Percentiles rank a stretch among this genome's conserved stretches.
Conservation (phyloP, 2,329 filamentous ascomycete species). For the Colletotrichum graminicola region DNA sequence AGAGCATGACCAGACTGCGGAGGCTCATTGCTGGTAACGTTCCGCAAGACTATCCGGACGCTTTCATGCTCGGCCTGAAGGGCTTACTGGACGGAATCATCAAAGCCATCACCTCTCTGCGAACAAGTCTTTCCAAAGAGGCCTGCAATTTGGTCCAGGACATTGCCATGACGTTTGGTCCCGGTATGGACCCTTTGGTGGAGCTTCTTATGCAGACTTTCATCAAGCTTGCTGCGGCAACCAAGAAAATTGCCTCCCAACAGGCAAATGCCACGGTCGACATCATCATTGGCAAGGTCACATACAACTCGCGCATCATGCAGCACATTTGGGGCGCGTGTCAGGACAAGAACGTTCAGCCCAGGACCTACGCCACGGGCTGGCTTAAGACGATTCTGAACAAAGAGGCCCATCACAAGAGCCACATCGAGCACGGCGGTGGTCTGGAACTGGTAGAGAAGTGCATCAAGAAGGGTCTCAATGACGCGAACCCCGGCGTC, state of each 20-base stretch:
- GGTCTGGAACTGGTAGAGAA: conserved; percentile 88
- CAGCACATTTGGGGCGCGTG: conserved; percentile 86
- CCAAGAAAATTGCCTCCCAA: conserved; percentile 93
- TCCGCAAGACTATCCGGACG: conserved; percentile 78
- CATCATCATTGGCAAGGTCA: conserved; percentile 80
- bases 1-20: conserved; percentile 81
- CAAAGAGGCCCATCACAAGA: conserved; percentile 83
- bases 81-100: conserved; percentile 86
- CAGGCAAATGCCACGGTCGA: conserved; percentile 86
- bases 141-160: conserved; percentile 89
- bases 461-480: conserved; percentile 88
- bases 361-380: conserved; percentile 80
- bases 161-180: conserved; percentile 79
- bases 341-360: conserved; percentile 94
- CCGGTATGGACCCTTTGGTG: conserved; percentile 87
- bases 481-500: conserved; percentile 89
- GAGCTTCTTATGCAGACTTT: conserved; percentile 91
- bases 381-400: conserved; percentile 89
- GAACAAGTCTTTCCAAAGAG: conserved; percentile 91
- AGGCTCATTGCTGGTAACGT: conserved; percentile 87
- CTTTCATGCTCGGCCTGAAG: conserved; percentile 79
- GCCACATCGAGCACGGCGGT: conserved; percentile 84
- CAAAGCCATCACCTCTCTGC: conserved; percentile 84
- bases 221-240: conserved; percentile 88
- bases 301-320: conserved; percentile 84